A percentile compares a stretch with the other conserved stretches of the same genome.
phyloP scores from a whole-genome alignment of 1,284 basidiomycete species.

The Ganoderma boninense region DNA sequence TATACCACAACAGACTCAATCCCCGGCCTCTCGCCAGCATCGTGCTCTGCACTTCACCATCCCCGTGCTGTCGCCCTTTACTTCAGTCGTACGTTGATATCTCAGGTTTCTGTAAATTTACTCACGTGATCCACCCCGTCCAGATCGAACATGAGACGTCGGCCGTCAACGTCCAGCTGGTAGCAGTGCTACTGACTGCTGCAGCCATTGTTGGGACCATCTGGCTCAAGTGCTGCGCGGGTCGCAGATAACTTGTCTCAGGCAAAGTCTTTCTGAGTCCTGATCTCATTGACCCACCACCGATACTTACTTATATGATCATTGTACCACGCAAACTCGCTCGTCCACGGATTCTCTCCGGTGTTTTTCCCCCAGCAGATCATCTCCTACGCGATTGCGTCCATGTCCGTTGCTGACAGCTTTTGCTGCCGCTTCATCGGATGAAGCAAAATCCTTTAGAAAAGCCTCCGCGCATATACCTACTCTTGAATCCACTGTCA shows the following conservation, averaged over 20 bases:
- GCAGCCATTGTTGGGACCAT: constrained; percentile 14
- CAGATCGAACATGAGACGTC: constrained; percentile 73
- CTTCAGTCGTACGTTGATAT: constrained; percentile 60
- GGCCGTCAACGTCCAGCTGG: constrained; percentile 54
- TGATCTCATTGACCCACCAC: background rate
- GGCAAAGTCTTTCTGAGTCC: background rate
- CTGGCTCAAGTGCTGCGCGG: constrained; percentile 21
- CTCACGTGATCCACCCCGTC: background rate
- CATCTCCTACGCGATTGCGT: background rate
- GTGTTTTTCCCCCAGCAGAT: background rate
- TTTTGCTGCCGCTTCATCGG: background rate
- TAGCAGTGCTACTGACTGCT: constrained; percentile 43
- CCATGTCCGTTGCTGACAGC: background rate
- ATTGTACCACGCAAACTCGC: background rate
- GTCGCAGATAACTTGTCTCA: background rate
- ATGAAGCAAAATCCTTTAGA: no score
- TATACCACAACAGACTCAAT: background rate
- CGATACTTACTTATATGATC: background rate
- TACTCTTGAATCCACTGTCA: background rate
- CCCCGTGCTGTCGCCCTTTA: constrained; percentile 73
- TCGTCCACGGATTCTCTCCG: background rate
- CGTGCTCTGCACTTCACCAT: constrained; percentile 67
- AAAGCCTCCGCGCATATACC: no score
- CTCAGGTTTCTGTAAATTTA: constrained; percentile 32
- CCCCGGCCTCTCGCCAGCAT: constrained; percentile 41